A percentile compares a stretch with the other conserved stretches of the same genome.
phyloP scores from a whole-genome alignment of 2,329 filamentous ascomycete species.

The Coccinonectria pachysandricola region DNA sequence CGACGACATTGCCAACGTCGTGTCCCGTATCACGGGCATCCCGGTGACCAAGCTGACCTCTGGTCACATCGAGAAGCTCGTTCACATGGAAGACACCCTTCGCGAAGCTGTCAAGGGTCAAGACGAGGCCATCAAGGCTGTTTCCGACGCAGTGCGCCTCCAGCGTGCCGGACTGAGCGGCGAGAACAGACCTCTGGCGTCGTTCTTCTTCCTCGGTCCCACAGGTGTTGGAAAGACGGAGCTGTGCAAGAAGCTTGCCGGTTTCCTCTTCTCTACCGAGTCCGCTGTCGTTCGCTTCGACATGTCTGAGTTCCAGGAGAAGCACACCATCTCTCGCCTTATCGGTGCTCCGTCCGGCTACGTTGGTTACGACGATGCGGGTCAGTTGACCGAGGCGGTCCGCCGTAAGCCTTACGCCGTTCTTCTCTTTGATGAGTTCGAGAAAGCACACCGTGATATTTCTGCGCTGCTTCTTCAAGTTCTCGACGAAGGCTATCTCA shows the following conservation, averaged over 20 bases:
- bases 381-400: constrained; percentile 91
- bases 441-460: constrained; percentile 94
- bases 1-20: constrained; percentile 88
- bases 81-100: constrained; percentile 89
- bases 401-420: constrained; percentile 92
- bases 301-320: constrained; percentile 97
- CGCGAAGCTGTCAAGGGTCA: constrained; percentile 80
- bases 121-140: constrained; percentile 83
- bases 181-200: constrained; percentile 83
- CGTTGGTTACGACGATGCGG: constrained; percentile 92
- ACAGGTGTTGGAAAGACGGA: constrained; percentile 97
- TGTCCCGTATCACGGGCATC: constrained; percentile 85
- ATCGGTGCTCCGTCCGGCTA: constrained; percentile 93
- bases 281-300: constrained; percentile 88
- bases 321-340: constrained; percentile 85
- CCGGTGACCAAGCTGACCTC: constrained; percentile 86
- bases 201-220: constrained; percentile 95
- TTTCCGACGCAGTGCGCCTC: constrained; percentile 86
- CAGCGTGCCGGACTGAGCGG: constrained; percentile 86
- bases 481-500: constrained; percentile 90
- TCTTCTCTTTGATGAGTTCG: constrained; percentile 91
- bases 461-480: constrained; percentile 87
- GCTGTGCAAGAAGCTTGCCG: constrained; percentile 89
- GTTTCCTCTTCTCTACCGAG: constrained; percentile 87
- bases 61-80: constrained; percentile 86